Evolutionary conservation across 371 early-diverging fungal species (phyloP).

Genomic region (Mortierella sp.): DNA sequence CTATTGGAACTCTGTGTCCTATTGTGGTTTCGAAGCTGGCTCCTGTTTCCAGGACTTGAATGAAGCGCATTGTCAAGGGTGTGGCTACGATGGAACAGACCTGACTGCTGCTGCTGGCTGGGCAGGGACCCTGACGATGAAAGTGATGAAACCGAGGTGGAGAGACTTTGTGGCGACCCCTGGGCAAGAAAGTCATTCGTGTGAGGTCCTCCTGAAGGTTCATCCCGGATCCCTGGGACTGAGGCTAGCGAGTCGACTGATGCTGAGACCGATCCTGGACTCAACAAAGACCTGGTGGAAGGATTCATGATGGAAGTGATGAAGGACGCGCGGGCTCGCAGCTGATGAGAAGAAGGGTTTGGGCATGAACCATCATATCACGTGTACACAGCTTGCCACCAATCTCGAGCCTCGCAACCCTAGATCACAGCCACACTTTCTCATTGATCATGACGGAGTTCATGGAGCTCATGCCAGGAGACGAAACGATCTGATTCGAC

Average conservation of each 20-base stretch:
- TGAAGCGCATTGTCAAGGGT: conserved; percentile 7
- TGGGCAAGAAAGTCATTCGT: conserved; percentile 27
- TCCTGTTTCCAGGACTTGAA: conserved; percentile 7
- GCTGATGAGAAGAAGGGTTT: too few relatives aligned
- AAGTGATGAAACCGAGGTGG: conserved; percentile 41
- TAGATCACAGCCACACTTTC: too few relatives aligned
- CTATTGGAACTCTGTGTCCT: conserved; percentile 30
- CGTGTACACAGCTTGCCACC: too few relatives aligned
- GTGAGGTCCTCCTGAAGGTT: conserved; percentile 8
- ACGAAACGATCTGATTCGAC: too few relatives aligned
- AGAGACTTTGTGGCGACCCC: conserved; percentile 43
- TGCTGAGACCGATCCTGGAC: conserved; percentile 21
- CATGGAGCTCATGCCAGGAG: too few relatives aligned
- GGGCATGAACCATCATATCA: neutral
- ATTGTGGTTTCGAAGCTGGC: conserved; percentile 25
- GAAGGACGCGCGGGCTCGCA: too few relatives aligned
- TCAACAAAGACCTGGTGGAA: conserved; percentile 19
- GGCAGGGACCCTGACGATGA: conserved; percentile 44
- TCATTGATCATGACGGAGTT: too few relatives aligned
- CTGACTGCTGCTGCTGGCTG: conserved; percentile 29
- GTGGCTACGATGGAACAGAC: conserved; percentile 24
- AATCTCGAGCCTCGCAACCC: neutral
- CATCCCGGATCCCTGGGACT: conserved; percentile 23
- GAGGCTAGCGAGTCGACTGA: conserved; percentile 41
- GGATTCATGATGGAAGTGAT: conserved; percentile 18